phyloP scores from a whole-genome alignment of 2,329 filamentous ascomycete genomes.

The Verticillium nubilum region DNA sequence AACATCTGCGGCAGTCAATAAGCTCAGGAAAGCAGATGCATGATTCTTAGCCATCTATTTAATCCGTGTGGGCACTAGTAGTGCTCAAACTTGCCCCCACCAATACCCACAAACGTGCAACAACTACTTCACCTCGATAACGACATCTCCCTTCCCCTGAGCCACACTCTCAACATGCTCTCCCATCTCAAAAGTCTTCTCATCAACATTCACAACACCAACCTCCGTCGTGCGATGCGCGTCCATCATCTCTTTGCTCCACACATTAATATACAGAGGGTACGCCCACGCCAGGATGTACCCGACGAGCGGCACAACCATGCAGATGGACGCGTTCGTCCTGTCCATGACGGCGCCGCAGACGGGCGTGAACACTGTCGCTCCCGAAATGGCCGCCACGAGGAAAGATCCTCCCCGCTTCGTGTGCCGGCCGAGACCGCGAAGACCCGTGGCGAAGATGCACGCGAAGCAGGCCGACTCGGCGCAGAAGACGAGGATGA shows the following conservation, averaged over 20 bases:
- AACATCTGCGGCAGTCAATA: too few species aligned
- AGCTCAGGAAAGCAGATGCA: too few species aligned
- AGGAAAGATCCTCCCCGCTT: conserved; percentile 49
- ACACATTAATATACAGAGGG: conserved; percentile 2
- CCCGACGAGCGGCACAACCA: conserved; percentile 40
- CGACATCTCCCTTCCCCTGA: not conserved
- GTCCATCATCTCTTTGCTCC: conserved; percentile 9
- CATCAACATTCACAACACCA: not conserved
- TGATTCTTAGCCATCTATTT: too few species aligned
- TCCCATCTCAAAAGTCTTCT: not conserved
- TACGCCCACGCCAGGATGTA: conserved; percentile 32
- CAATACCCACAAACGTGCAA: too few species aligned
- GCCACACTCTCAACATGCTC: not conserved
- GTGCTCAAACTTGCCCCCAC: too few species aligned
- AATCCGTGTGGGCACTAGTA: too few species aligned
- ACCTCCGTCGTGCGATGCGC: conserved; percentile 8
- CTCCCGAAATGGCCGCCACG: conserved; percentile 48
- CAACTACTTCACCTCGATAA: not conserved
- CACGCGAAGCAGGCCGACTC: conserved; percentile 54
- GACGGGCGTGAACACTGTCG: conserved; percentile 47
- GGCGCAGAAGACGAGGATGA: conserved; percentile 52
- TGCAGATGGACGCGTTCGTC: conserved; percentile 32
- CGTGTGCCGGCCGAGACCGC: conserved; percentile 49
- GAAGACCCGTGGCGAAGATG: conserved; percentile 53
- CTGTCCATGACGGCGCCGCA: conserved; percentile 41